Percentiles rank a stretch among this genome's conserved stretches.
Evolutionary conservation across 2,329 filamentous ascomycete genomes (phyloP).

Genomic region (Herpotrichia juniperi): DNA sequence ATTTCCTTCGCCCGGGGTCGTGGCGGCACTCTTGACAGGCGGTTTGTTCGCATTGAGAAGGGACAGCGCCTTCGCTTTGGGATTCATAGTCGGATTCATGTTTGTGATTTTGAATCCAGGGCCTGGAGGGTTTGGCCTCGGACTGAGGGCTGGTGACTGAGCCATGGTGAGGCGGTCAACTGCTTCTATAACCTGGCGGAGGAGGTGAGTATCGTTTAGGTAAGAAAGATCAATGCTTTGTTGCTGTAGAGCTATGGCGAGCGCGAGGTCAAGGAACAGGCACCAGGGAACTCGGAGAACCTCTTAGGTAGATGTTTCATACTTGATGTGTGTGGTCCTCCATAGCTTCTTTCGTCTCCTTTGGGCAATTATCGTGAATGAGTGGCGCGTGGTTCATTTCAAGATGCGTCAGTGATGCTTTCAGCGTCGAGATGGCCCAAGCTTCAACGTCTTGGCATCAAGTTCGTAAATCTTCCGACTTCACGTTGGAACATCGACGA

Average conservation of each 20-base stretch:
- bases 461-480: neutral
- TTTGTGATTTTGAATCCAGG: constrained; percentile 5
- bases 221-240: neutral
- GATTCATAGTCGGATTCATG: constrained; percentile 3
- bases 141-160: constrained; percentile 8
- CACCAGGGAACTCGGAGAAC: neutral
- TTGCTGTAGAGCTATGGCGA: neutral
- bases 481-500: neutral
- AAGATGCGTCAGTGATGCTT: too few species aligned
- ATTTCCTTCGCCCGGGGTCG: neutral
- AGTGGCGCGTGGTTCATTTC: neutral
- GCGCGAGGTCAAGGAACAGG: neutral
- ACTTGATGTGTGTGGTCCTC: neutral
- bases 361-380: neutral
- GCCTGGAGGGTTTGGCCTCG: constrained; percentile 8
- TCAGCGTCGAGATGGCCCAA: neutral
- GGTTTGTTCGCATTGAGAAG: constrained; percentile 30
- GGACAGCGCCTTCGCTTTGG: constrained; percentile 41
- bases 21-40: constrained; percentile 16
- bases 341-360: neutral
- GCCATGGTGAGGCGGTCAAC: neutral
- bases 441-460: constrained; percentile 2
- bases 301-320: neutral
- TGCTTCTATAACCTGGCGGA: neutral
- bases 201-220: neutral